phyloP scores from a whole-genome alignment of 225 moss, liverwort and hornwort genomes.

The Marchantia paleacea region DNA sequence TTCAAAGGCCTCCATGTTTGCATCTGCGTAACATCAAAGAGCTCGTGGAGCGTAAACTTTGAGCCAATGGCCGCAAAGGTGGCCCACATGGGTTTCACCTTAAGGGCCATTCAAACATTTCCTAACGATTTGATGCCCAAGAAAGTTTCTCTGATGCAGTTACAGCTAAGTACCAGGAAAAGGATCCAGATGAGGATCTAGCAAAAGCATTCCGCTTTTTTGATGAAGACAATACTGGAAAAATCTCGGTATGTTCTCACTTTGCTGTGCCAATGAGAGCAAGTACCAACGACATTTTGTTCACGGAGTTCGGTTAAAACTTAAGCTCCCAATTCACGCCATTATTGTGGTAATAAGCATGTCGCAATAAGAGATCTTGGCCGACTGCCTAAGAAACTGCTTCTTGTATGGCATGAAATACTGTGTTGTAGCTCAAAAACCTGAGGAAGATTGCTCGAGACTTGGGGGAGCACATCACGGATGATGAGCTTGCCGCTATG shows the following conservation, averaged over 20 bases:
- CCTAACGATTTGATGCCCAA: not conserved
- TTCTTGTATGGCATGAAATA: not conserved
- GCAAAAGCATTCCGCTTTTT: slow-evolving; percentile 56
- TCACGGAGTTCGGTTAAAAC: not conserved
- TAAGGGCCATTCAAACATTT: not conserved
- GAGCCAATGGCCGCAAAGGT: not conserved
- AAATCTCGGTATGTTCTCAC: slow-evolving; percentile 46
- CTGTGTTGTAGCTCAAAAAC: slow-evolving; percentile 51
- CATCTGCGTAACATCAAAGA: not conserved
- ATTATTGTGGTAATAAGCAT: too few relatives aligned
- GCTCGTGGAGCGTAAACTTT: not conserved
- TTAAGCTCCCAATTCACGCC: too few relatives aligned
- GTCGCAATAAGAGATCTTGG: too few relatives aligned
- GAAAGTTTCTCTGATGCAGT: slow-evolving; percentile 35
- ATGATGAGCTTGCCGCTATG: slow-evolving; percentile 77
- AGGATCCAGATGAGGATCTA: slow-evolving; percentile 60
- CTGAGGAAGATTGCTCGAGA: slow-evolving; percentile 69
- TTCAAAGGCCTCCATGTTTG: not conserved
- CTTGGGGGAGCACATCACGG: slow-evolving; percentile 62
- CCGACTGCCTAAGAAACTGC: not conserved
- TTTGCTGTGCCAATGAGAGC: not conserved
- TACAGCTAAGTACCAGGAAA: slow-evolving; percentile 63
- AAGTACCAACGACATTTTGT: not conserved
- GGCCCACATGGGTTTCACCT: not conserved
- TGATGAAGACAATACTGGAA: slow-evolving; percentile 68